A percentile compares a stretch with the other conserved stretches of the same genome.
Evolutionary conservation across 352 stramenopile genomes (phyloP).

Genomic region (Phytophthora lateralis): DNA sequence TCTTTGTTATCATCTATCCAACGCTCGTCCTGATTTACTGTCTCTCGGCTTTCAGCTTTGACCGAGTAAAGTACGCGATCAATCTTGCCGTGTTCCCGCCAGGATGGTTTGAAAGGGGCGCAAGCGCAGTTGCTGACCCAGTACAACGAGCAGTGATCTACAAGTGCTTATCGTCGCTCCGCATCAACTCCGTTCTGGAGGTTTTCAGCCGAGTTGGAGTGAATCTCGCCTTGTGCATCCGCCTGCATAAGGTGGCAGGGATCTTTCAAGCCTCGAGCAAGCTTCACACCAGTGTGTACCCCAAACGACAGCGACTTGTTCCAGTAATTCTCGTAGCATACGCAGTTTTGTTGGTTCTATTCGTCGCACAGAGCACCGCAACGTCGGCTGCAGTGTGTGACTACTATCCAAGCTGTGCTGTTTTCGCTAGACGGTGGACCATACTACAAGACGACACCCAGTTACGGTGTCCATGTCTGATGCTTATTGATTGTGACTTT

Average conservation of each 20-base stretch:
- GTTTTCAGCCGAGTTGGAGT: background rate
- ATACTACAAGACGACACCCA: background rate
- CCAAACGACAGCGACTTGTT: background rate
- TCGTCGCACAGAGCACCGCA: background rate
- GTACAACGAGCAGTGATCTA: background rate
- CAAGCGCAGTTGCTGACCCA: background rate
- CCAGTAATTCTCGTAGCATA: background rate
- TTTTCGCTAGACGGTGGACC: background rate
- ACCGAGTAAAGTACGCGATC: background rate
- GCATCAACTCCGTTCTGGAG: background rate
- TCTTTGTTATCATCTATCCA: background rate
- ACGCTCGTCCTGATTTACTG: background rate
- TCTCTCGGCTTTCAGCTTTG: background rate
- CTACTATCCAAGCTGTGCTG: background rate
- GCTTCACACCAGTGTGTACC: background rate
- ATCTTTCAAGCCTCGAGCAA: too few species aligned
- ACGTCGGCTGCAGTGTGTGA: background rate
- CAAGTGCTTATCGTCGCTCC: background rate
- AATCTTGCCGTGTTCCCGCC: background rate
- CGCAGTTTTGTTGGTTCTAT: background rate
- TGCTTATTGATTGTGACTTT: constrained; percentile 31
- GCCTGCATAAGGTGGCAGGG: too few species aligned
- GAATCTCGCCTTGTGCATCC: background rate
- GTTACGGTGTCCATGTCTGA: constrained; percentile 38
- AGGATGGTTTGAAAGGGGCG: background rate